These are phyloP conservation scores for Diaporthe sp. DNA, from an alignment of 2,329 filamentous ascomycete genomes.

Conservation along the genomic window DNA sequence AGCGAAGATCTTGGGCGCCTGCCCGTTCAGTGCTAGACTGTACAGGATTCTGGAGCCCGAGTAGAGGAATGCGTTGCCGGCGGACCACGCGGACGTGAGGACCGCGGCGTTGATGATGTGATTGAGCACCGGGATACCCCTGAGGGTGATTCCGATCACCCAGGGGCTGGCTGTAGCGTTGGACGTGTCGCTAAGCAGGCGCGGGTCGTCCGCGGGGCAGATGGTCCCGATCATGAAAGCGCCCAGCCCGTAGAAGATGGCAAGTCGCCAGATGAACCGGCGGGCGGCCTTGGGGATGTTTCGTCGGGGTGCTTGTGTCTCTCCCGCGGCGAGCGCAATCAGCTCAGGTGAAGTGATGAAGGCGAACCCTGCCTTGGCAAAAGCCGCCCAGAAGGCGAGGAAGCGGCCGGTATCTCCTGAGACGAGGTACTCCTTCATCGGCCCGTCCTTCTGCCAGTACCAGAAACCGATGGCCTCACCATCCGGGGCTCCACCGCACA, in stretches of 20 bases:
- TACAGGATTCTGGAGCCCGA: slow-evolving; percentile 79
- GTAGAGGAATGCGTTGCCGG: slow-evolving; percentile 74
- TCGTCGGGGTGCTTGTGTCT: slow-evolving; percentile 73
- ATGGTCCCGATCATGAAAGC: slow-evolving; percentile 73
- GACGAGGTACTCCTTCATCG: slow-evolving; percentile 63
- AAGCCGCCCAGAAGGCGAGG: slow-evolving; percentile 70
- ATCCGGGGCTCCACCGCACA: slow-evolving; percentile 38
- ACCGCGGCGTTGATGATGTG: slow-evolving; percentile 78
- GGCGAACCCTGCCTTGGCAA: slow-evolving; percentile 71
- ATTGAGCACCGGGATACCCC: slow-evolving; percentile 74
- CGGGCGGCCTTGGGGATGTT: slow-evolving; percentile 76
- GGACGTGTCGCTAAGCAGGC: slow-evolving; percentile 69
- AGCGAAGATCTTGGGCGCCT: slow-evolving; percentile 74
- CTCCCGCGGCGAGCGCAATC: slow-evolving; percentile 71
- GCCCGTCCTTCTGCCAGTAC: slow-evolving; percentile 55
- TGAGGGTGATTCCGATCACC: slow-evolving; percentile 75
- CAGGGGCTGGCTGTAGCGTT: slow-evolving; percentile 73
- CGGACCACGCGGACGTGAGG: slow-evolving; percentile 75
- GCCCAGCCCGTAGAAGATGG: slow-evolving; percentile 74
- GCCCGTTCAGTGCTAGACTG: slow-evolving; percentile 75
- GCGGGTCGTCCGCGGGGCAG: slow-evolving; percentile 73
- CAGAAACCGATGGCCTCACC: slow-evolving; percentile 49
- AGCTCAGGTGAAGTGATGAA: slow-evolving; percentile 76
- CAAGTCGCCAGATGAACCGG: slow-evolving; percentile 73
- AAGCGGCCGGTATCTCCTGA: slow-evolving; percentile 65